phyloP scores from a whole-genome alignment of 2,329 filamentous ascomycete genomes.

The Tolypocladium guangdongense region DNA sequence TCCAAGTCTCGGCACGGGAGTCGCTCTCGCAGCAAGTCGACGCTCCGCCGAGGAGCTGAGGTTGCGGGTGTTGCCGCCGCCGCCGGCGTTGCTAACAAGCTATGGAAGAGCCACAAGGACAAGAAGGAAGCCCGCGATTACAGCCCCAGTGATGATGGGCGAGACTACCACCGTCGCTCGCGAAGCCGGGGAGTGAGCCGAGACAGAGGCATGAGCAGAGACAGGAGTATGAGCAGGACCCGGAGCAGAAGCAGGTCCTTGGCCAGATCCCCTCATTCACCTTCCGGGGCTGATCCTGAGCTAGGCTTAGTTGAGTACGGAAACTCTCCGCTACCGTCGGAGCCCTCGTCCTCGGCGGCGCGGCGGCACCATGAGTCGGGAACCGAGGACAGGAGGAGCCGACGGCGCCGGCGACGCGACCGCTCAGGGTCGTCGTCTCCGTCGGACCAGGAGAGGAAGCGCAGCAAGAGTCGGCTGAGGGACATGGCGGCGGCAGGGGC shows the following conservation, averaged over 20 bases:
- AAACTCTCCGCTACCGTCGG: slow-evolving; percentile 40
- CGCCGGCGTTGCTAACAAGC: slow-evolving; percentile 48
- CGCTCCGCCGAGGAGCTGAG: slow-evolving; percentile 44
- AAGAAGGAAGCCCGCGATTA: slow-evolving; percentile 40
- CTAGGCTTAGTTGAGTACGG: slow-evolving; percentile 61
- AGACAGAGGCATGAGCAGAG: slow-evolving; percentile 24
- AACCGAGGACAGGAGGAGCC: slow-evolving; percentile 30
- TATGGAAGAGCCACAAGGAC: slow-evolving; percentile 50
- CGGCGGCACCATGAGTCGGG: slow-evolving; percentile 36
- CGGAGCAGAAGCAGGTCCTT: slow-evolving; percentile 38
- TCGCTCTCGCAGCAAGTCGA: slow-evolving; percentile 33
- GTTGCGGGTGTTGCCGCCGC: slow-evolving; percentile 50
- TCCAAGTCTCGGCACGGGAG: slow-evolving; percentile 17
- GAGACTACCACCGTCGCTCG: slow-evolving; percentile 23
- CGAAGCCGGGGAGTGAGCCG: slow-evolving; percentile 17
- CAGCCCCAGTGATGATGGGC: slow-evolving; percentile 21
- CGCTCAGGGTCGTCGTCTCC: slow-evolving; percentile 23
- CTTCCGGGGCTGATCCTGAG: slow-evolving; percentile 50
- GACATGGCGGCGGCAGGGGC: slow-evolving; percentile 48
- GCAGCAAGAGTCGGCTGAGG: slow-evolving; percentile 43
- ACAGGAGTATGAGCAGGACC: slow-evolving; percentile 19
- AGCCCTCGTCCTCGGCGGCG: slow-evolving; percentile 20
- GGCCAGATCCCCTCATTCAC: slow-evolving; percentile 37
- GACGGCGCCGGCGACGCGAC: slow-evolving; percentile 26
- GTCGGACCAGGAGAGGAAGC: slow-evolving; percentile 27